Base-by-base conservation (phyloP, 202 grass and related monocot species). In the Saccharum hybrid region DNA sequence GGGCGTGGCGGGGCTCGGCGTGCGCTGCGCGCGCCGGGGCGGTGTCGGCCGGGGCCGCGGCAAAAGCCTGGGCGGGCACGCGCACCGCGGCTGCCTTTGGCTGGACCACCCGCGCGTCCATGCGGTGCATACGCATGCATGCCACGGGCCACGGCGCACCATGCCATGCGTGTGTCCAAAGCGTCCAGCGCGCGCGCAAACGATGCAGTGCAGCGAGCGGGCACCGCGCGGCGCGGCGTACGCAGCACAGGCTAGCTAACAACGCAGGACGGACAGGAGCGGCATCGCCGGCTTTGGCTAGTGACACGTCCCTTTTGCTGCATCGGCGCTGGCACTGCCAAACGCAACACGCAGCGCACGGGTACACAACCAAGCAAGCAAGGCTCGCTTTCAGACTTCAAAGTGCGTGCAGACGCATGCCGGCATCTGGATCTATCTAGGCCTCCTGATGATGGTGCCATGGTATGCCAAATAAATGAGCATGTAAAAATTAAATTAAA, bases 21-120 rank as follows among this genome's bases (percentile, higher is more conserved):
- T 89, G 87, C 82, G 87, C 70, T 70, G 82, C 42, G 85, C 54
- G 42, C 72, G 82, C 63, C 77, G 71, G 65, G 82, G 64, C 66
- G 43, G 82, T 89, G 87, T 89, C 87, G 77, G 86, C 76, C 30
- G 62, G 39, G 62, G 30, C 31, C 31, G 81, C 68, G 68, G 87
- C 82, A 88, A 88, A 87, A 88, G 87, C 15, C 79, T 87, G 79
- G 66, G 16, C 71, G 59, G 73, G 61, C 84, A 81, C 71, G 84
- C 84, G 71, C 71, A 26, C 72, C 52, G 51, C 52, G 52, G 48
- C 65, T 36, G 56, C 26, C 7, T 37, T 16, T 23, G 57, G 16
- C 21, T 70, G 66, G 78, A 80, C 78, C 77, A 68, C 77, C 63
- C 30, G 45, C 45, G 7, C 21, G 45, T 41, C 64, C 64, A 67